Base-by-base conservation (phyloP, 108 stramenopile genomes). In the Nitzschia inconspicua region DNA sequence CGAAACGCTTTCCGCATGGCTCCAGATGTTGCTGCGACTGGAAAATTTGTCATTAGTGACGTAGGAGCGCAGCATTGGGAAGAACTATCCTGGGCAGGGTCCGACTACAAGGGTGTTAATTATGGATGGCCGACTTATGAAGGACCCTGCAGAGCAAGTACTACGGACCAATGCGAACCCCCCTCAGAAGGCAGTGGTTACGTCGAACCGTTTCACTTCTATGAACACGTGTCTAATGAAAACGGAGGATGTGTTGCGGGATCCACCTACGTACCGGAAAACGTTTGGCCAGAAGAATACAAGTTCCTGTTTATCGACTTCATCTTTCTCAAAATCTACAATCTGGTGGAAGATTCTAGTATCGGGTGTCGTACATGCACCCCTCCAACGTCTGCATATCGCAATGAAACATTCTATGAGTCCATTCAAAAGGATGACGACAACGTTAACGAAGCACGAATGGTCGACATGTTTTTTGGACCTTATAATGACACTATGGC, bases 1-100 rank as follows among this genome's bases (percentile, higher is more conserved):
- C 66, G 73, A 19, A 74, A 74, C 56, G 66, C 73, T 4, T 62
- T 41, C 14, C 49, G 61, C 7, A 47, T 74, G 26, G 60, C 60
- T 1, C 29, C 63, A 25, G 47, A 74, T 47, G 35, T 43, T 11
- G 20, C 4, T 3, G 44, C 44, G 1, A 48, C 19, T 3, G 47
- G 29, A 11, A 34, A 35, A 2, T 63, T 74, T 34, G 30, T 44
- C 31, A 53, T 74, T 46, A 58, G 48, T 26, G 73, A 74, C 43
- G 73, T 68, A 27, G 66, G 73, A 3, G 66, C 39, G 7, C 14
- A 48, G 14, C n/a, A 24, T 29, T 74, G 57, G 59, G 73, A 74
- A 55, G 61, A 63, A 48, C 36, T 68, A 29, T 63, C 22, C 28
- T 58, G 44, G 60, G 44, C 16, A 8, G 73, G 73, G 24, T 32